Conservation (phyloP, 2,329 filamentous ascomycete species). For the Penicillium sp. region DNA sequence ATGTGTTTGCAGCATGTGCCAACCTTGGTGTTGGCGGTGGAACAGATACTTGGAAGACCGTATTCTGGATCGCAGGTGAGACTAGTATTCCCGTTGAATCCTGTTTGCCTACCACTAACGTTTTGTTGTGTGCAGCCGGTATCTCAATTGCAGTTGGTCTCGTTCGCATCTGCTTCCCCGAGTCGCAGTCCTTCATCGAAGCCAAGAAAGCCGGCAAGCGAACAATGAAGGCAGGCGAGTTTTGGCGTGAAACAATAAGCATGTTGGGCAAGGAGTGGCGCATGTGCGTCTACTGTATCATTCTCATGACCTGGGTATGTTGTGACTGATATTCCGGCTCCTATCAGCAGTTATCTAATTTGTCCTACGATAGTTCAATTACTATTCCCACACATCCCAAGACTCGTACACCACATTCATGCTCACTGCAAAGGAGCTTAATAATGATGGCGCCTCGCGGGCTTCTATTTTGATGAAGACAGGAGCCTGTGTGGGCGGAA, state of each 20-base stretch:
- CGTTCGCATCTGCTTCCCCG: constrained; percentile 66
- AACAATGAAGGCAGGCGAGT: constrained; percentile 46
- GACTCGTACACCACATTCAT: constrained; percentile 82
- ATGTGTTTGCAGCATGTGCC: constrained; percentile 68
- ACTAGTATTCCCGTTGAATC: constrained; percentile 13
- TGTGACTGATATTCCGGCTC: too few species aligned
- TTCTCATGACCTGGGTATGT: constrained; percentile 67
- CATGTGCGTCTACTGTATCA: constrained; percentile 72
- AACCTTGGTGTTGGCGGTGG: constrained; percentile 67
- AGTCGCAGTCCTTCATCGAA: constrained; percentile 72
- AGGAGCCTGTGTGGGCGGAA: constrained; percentile 64
- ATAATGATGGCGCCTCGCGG: constrained; percentile 62
- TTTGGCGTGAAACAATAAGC: constrained; percentile 66
- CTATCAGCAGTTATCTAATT: background rate
- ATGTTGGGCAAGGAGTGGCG: constrained; percentile 72
- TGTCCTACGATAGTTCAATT: constrained; percentile 51
- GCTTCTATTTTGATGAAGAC: constrained; percentile 79
- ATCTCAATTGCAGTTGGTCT: constrained; percentile 57
- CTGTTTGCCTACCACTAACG: background rate
- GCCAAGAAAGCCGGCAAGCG: constrained; percentile 61
- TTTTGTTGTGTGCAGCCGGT: constrained; percentile 18
- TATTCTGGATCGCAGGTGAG: constrained; percentile 65
- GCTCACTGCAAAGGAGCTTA: constrained; percentile 67
- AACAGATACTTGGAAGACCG: constrained; percentile 63
- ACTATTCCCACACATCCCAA: constrained; percentile 75